Conservation (phyloP, 2,329 filamentous ascomycete species). For the Diaporthe sp. region DNA sequence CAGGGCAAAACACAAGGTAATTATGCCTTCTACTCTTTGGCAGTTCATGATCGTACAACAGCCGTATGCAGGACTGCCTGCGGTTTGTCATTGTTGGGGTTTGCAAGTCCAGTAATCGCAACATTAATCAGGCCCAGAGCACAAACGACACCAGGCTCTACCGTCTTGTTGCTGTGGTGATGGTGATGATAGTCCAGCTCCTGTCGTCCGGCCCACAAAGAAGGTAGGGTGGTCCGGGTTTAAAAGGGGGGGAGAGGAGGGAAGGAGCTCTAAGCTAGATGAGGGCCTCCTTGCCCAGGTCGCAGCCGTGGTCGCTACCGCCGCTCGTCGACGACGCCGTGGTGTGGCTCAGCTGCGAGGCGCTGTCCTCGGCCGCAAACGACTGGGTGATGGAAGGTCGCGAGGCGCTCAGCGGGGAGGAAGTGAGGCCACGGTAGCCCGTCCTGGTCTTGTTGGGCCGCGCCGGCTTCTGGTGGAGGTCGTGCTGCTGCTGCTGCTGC, state of each 20-base stretch:
- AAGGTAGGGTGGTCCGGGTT: neutral
- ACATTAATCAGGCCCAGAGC: neutral
- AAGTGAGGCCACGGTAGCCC: slow-evolving; percentile 39
- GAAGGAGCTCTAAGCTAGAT: neutral
- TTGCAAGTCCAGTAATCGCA: neutral
- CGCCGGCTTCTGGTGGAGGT: slow-evolving; percentile 22
- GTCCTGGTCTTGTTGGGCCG: slow-evolving; percentile 30
- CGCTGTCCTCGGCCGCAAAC: slow-evolving; percentile 36
- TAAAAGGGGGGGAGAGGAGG: neutral
- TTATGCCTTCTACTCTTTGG: neutral
- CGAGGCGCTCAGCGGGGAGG: slow-evolving; percentile 31
- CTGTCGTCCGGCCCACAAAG: neutral
- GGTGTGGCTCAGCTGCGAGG: slow-evolving; percentile 22
- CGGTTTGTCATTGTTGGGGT: neutral
- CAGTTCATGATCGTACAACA: slow-evolving; percentile 18
- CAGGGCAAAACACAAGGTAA: neutral
- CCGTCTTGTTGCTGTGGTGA: neutral
- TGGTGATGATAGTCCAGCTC: neutral
- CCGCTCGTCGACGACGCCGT: slow-evolving; percentile 20
- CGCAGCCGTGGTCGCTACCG: slow-evolving; percentile 7
- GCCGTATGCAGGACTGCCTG: neutral
- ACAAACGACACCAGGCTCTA: neutral
- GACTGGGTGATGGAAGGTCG: slow-evolving; percentile 36
- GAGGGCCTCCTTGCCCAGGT: slow-evolving; percentile 1
- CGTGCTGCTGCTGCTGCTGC: slow-evolving; percentile 24